A percentile compares a stretch with the other conserved stretches of the same genome.
phyloP scores from a whole-genome alignment of 768 basidiomycete genomes.

The Hypholoma fasciculare region DNA sequence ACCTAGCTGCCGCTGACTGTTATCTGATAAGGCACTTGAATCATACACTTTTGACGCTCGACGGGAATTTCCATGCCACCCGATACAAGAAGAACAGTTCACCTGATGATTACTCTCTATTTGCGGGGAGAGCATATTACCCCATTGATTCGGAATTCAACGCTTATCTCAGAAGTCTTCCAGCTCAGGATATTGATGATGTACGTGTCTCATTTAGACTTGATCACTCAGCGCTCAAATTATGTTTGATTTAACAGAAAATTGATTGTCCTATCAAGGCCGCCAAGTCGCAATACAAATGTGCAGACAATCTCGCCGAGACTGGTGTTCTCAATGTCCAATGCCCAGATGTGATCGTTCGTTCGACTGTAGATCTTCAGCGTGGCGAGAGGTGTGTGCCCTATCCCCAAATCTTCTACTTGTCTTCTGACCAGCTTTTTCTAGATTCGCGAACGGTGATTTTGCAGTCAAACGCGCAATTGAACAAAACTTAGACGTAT shows the following conservation, averaged over 20 bases:
- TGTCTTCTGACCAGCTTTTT: too few relatives aligned
- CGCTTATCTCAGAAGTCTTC: conserved; percentile 8
- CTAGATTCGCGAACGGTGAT: neutral
- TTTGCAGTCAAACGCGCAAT: neutral
- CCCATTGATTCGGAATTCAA: conserved; percentile 12
- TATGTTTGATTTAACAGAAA: too few relatives aligned
- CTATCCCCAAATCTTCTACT: too few relatives aligned
- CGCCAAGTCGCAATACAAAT: neutral
- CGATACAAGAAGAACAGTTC: conserved; percentile 22
- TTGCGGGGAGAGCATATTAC: conserved; percentile 17
- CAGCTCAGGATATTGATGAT: neutral
- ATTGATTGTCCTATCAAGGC: neutral
- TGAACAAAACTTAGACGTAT: neutral
- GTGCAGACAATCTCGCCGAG: neutral
- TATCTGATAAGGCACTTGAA: conserved; percentile 27
- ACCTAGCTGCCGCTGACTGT: too few relatives aligned
- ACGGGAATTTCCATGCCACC: conserved; percentile 25
- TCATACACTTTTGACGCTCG: conserved; percentile 18
- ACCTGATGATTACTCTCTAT: conserved; percentile 21
- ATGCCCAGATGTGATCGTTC: neutral
- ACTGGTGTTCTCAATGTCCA: neutral
- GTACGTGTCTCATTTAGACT: too few relatives aligned
- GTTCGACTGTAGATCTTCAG: neutral
- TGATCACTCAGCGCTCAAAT: too few relatives aligned
- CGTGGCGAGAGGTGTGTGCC: neutral